These are phyloP conservation scores for Botrytis fabae DNA, from an alignment of 2,329 filamentous ascomycete species.

Conservation along the genomic window DNA sequence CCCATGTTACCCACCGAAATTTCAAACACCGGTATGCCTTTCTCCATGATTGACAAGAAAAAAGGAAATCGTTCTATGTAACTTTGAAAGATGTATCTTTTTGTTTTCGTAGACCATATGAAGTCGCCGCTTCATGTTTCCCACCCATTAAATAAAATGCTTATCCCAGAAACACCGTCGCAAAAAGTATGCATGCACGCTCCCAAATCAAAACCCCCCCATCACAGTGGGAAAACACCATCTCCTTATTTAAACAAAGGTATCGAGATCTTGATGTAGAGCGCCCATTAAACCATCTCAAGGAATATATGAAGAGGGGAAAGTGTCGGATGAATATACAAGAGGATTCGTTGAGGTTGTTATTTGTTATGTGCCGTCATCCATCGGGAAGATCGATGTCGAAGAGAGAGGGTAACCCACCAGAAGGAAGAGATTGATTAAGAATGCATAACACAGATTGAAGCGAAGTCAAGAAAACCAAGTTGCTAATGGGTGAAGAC, in stretches of 20 bases:
- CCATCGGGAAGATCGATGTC: slow-evolving; percentile 37
- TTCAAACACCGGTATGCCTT: slow-evolving; percentile 36
- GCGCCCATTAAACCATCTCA: slow-evolving; percentile 37
- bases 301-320: slow-evolving; percentile 35
- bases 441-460: slow-evolving; percentile 38
- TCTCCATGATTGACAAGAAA: slow-evolving; percentile 30
- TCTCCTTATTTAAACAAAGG: slow-evolving; percentile 39
- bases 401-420: slow-evolving; percentile 36
- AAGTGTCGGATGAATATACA: slow-evolving; percentile 40
- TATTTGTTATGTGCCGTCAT: slow-evolving; percentile 32
- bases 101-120: slow-evolving; percentile 36
- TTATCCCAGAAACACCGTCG: slow-evolving; percentile 39
- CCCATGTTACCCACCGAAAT: slow-evolving; percentile 31
- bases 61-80: slow-evolving; percentile 42
- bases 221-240: slow-evolving; percentile 36
- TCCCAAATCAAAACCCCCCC: slow-evolving; percentile 38
- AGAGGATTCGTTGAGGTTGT: slow-evolving; percentile 40
- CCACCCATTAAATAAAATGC: slow-evolving; percentile 39
- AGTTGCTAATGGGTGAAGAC: slow-evolving; percentile 30
- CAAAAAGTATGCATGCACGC: slow-evolving; percentile 40
- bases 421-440: slow-evolving; percentile 35
- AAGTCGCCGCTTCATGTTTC: slow-evolving; percentile 42
- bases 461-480: slow-evolving; percentile 34
- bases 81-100: slow-evolving; percentile 37
- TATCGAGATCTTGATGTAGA: slow-evolving; percentile 41